Evolutionary conservation across 192 early-diverging fungal genomes (phyloP).

Genomic region (Chytriomyces hyalinus): DNA sequence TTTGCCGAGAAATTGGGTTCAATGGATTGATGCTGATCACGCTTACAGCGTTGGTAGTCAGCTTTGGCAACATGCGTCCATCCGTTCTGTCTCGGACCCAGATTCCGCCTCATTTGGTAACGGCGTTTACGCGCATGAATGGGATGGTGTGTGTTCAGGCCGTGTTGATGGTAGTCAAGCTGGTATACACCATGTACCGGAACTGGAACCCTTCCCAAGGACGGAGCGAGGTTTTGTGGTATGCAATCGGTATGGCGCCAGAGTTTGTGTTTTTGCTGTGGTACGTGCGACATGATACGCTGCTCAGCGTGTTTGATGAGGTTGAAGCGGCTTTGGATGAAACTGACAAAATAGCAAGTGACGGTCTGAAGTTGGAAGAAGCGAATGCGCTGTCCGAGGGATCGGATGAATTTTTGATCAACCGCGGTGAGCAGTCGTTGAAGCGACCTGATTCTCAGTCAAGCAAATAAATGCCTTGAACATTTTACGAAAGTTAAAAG

Average conservation of each 20-base stretch:
- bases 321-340: neutral
- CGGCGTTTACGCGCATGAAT: neutral
- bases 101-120: neutral
- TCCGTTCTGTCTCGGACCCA: neutral
- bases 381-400: too few relatives aligned
- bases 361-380: too few relatives aligned
- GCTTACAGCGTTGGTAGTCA: neutral
- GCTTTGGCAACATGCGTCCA: neutral
- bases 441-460: too few relatives aligned
- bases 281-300: neutral
- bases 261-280: neutral
- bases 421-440: too few relatives aligned
- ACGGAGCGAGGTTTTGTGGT: neutral
- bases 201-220: neutral
- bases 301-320: neutral
- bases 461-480: too few relatives aligned
- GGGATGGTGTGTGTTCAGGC: neutral
- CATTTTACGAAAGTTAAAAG: too few relatives aligned
- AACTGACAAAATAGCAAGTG: too few relatives aligned
- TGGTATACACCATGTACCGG: conserved; percentile 4
- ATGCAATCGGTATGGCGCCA: neutral
- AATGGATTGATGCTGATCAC: neutral
- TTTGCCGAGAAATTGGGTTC: neutral
- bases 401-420: too few relatives aligned
- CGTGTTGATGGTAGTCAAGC: neutral